Evolutionary conservation across 495 filamentous ascomycete species (phyloP).

Genomic region (Amphirosellinia nigrospora): DNA sequence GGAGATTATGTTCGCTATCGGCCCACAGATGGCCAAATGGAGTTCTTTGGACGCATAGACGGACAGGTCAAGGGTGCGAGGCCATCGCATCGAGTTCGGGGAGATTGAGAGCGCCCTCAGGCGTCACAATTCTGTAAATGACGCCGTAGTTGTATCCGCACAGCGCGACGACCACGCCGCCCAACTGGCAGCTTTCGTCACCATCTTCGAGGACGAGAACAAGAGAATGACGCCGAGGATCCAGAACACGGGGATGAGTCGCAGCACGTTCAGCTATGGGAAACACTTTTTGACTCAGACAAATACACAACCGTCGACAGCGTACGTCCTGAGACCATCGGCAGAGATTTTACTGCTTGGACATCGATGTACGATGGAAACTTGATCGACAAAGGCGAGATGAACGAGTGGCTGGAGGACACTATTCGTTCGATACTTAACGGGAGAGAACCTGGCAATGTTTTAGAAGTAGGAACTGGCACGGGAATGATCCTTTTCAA

Average conservation of each 20-base stretch:
- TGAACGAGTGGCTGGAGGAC: constrained; percentile 29
- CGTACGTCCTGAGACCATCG: constrained; percentile 2
- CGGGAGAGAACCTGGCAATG: constrained; percentile 20
- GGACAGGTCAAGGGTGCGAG: constrained; percentile 35
- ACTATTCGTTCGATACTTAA: constrained; percentile 22
- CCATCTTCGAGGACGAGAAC: not conserved
- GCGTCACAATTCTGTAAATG: not conserved
- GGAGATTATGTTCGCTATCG: constrained; percentile 19
- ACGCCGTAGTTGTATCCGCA: not conserved
- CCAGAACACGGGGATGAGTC: not conserved
- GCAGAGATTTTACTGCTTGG: constrained; percentile 25
- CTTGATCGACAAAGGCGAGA: constrained; percentile 25
- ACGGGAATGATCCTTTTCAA: constrained; percentile 35
- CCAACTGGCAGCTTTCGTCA: not conserved
- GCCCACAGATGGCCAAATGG: not conserved
- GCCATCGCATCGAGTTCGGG: constrained; percentile 37
- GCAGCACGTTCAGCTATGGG: not conserved
- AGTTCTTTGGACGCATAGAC: constrained; percentile 32
- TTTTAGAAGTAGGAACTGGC: constrained; percentile 33
- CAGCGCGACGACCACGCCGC: not conserved
- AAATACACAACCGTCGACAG: constrained; percentile 15
- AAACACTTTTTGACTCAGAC: not conserved
- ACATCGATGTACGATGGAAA: constrained; percentile 28
- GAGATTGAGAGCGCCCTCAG: constrained; percentile 30
- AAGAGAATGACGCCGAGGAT: not conserved